phyloP scores from a whole-genome alignment of 2,329 filamentous ascomycete genomes.

The Podosphaera fusca region DNA sequence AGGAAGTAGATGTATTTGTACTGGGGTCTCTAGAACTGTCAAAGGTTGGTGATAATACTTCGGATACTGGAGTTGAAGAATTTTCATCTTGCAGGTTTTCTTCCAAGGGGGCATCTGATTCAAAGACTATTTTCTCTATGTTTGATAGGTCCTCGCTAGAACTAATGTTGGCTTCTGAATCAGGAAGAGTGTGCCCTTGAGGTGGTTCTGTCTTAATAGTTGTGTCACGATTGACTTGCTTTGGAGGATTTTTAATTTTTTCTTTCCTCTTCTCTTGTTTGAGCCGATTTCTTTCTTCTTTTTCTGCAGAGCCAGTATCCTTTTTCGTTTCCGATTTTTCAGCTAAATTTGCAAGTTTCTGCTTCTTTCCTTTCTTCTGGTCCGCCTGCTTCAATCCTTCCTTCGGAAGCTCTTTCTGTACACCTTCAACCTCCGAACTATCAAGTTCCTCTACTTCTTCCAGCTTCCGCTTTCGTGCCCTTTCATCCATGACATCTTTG shows the following conservation, averaged over 20 bases:
- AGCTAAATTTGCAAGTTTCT: slow-evolving; percentile 22
- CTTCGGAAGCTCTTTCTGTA: slow-evolving; percentile 36
- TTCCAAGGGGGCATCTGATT: slow-evolving; percentile 10
- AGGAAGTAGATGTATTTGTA: slow-evolving; percentile 48
- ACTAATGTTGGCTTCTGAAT: slow-evolving; percentile 3
- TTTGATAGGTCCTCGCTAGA: background rate
- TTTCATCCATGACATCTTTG: slow-evolving; percentile 79
- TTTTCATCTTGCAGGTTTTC: slow-evolving; percentile 11
- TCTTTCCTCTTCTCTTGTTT: slow-evolving; percentile 16
- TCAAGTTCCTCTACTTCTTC: slow-evolving; percentile 32
- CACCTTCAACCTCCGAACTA: slow-evolving; percentile 24
- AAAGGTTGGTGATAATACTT: slow-evolving; percentile 31
- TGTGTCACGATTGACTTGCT: slow-evolving; percentile 10
- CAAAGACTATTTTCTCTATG: slow-evolving; percentile 5
- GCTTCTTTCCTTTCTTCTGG: slow-evolving; percentile 25
- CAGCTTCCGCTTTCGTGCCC: slow-evolving; percentile 60
- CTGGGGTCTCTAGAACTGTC: slow-evolving; percentile 29
- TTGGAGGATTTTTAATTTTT: slow-evolving; percentile 17
- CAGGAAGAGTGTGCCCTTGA: slow-evolving; percentile 7
- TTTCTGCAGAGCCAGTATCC: slow-evolving; percentile 20
- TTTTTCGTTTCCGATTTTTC: slow-evolving; percentile 2
- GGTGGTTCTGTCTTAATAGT: slow-evolving; percentile 3
- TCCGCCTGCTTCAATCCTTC: slow-evolving; percentile 33
- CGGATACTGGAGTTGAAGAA: background rate
- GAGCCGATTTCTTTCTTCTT: slow-evolving; percentile 7